Evolutionary conservation across 83 land plant genomes (phyloP).

Genomic region (Thuja plicata): DNA sequence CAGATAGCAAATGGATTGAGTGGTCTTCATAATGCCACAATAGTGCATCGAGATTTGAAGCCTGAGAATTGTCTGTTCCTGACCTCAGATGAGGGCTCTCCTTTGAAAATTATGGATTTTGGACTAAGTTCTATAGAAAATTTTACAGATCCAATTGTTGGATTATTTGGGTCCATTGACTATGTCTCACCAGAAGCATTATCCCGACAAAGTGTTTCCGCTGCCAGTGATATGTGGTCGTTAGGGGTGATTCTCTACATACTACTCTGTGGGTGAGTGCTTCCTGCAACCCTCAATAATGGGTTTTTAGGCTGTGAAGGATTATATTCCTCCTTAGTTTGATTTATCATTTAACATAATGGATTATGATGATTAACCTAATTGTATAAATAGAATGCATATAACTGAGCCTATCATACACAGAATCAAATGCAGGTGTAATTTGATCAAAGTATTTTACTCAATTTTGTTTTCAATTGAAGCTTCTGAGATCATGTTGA

Average conservation of each 20-base stretch:
- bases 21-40: constrained; percentile 43
- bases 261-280: constrained; percentile 64
- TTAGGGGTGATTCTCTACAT: constrained; percentile 76
- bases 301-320: neutral
- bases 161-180: constrained; percentile 75
- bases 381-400: neutral
- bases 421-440: neutral
- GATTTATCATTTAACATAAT: neutral
- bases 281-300: neutral
- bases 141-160: constrained; percentile 62
- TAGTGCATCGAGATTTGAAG: constrained; percentile 71
- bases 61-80: constrained; percentile 73
- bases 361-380: neutral
- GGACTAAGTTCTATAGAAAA: constrained; percentile 65
- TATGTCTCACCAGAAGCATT: constrained; percentile 77
- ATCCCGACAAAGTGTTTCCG: constrained; percentile 21
- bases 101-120: constrained; percentile 80
- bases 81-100: constrained; percentile 23
- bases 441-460: neutral
- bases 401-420: neutral
- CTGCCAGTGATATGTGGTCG: constrained; percentile 80
- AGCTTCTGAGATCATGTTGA: neutral
- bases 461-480: neutral
- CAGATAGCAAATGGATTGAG: constrained; percentile 50
- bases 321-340: neutral